Percentiles rank a stretch among this genome's conserved stretches.
phyloP scores from a whole-genome alignment of 164 flowering plant species.

The Berberis vulgaris region DNA sequence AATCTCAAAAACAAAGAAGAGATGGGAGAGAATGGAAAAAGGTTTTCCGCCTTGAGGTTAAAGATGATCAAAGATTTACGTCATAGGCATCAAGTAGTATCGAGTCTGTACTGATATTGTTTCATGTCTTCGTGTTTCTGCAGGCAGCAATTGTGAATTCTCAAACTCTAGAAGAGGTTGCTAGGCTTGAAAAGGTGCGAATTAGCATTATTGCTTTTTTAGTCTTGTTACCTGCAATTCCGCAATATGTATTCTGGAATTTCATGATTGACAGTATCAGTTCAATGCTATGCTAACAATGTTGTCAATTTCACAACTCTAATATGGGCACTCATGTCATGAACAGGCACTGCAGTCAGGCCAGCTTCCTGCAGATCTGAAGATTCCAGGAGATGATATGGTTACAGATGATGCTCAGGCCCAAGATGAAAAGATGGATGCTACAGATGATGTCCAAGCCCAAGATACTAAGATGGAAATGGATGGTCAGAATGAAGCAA shows the following conservation, averaged over 20 bases:
- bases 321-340: slow-evolving; percentile 1
- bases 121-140: slow-evolving; percentile 7
- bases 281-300: background rate
- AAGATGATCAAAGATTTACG: too few species aligned
- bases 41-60: too few species aligned
- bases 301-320: background rate
- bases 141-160: slow-evolving; percentile 99
- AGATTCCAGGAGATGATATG: slow-evolving; percentile 25
- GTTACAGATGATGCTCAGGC: slow-evolving; percentile 4
- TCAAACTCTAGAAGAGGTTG: slow-evolving; percentile 97
- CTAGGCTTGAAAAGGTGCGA: slow-evolving; percentile 84
- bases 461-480: slow-evolving; percentile 33
- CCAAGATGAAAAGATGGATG: slow-evolving; percentile 5
- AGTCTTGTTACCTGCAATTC: background rate
- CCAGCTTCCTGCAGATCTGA: slow-evolving; percentile 69
- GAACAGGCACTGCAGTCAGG: slow-evolving; percentile 72
- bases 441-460: background rate
- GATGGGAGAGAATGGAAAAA: too few species aligned
- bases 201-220: slow-evolving; percentile 1
- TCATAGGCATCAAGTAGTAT: too few species aligned
- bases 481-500: slow-evolving; percentile 23
- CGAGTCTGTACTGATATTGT: background rate
- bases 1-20: too few species aligned
- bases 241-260: background rate
- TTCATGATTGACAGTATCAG: background rate